Base-by-base conservation (phyloP, 768 basidiomycete genomes). In the Mycena indigotica region DNA sequence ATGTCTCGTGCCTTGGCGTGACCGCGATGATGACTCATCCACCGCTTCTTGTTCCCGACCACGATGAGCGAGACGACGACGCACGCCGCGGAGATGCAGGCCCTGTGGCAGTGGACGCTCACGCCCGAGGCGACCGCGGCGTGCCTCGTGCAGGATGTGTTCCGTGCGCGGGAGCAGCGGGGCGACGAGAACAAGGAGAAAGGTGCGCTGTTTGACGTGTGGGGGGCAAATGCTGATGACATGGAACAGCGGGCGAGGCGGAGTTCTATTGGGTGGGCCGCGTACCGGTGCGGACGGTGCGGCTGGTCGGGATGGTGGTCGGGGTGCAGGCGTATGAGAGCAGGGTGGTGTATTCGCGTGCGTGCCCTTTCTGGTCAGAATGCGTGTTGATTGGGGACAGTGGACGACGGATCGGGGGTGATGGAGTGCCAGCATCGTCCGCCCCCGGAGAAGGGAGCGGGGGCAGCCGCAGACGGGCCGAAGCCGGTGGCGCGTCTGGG, bases 321-420 rank as follows among this genome's bases (percentile, higher is more conserved):
- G 89, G 84, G 2, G 69, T 88, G 5, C 78, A 81, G 45, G 70
- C 75, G 0, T 86, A 82, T 57, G 88, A 91, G 62, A 79, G 75
- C 59, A 80, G 82, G 32, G 73, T 84, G 16, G 63, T 85, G 1
- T 91, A 91, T 67, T 78, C 80, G 0, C 65, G 90, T 88, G 60
- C 62, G 79, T 62, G 26, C 32, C 35, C 25, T 21, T 55, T 23
- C 52, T 4, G 52, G 21, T 57, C 38, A 21, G 28, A 8, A 25
- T 32, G 38, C 15, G 17, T 50, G 25, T 55, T 29, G 55, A 28
- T 10, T 48, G 38, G 39, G 28, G 53, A 8, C 51, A 92, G 88
- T 92, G 57, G 91, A 93, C 65, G 91, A 93, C 63, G 88, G 89
- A 4, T 88, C 89, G 1, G 84, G 75, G 26, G 84, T 87, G 3